Conservation (phyloP, 495 filamentous ascomycete species). For the Parachaetomium inaequale region DNA sequence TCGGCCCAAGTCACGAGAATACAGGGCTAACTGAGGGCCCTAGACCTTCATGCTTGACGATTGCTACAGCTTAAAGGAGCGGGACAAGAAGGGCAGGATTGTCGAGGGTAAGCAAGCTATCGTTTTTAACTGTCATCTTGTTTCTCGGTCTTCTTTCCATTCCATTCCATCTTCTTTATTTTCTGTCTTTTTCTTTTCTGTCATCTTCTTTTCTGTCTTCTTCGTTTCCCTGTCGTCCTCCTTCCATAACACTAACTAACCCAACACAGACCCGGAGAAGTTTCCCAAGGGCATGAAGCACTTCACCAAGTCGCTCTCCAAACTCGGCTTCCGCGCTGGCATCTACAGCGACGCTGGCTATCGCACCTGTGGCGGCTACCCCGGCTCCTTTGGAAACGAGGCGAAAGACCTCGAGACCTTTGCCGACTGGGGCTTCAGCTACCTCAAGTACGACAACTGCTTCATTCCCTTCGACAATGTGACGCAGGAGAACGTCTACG, state of each 20-base stretch:
- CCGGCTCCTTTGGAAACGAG: constrained; percentile 42
- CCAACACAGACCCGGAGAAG: constrained; percentile 19
- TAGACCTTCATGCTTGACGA: constrained; percentile 16
- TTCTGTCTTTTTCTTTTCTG: no score
- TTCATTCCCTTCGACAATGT: constrained; percentile 37
- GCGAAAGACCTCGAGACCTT: constrained; percentile 44
- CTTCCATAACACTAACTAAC: neutral
- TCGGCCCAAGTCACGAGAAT: neutral
- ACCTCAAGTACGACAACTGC: constrained; percentile 54
- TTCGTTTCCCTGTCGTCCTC: no score
- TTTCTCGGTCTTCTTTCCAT: no score
- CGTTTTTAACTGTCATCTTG: no score
- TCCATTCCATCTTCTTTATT: no score
- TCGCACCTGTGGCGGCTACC: constrained; percentile 35
- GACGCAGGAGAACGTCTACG: constrained; percentile 29
- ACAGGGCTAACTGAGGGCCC: neutral
- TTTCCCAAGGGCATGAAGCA: constrained; percentile 31
- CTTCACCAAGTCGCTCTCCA: constrained; percentile 29
- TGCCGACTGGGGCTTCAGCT: constrained; percentile 44
- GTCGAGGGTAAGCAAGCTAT: constrained; percentile 2
- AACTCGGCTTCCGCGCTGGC: constrained; percentile 33
- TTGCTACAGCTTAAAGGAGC: constrained; percentile 11
- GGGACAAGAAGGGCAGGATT: neutral
- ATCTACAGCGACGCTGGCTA: constrained; percentile 36
- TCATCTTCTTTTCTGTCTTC: no score